Evolutionary conservation across 164 flowering plant species (phyloP), one percentile per base, ranked within the genome.

Genomic region (Vitis amurensis): DNA sequence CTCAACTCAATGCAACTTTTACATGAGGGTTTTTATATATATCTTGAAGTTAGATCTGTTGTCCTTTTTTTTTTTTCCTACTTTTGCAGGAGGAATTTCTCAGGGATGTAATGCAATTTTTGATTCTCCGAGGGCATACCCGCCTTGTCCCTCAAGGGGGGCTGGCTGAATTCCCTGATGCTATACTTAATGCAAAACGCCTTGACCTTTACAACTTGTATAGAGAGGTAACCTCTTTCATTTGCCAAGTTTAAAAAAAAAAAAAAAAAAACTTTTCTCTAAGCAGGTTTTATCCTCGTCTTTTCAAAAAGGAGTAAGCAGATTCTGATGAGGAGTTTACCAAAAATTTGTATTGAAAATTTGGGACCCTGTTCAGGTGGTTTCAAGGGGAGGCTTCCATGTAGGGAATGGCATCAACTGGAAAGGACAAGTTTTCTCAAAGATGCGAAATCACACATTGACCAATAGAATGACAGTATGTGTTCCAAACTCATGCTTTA

Each of bases 361-460:
- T 23, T 1, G 44, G 44, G 7, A 0, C 7, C 44, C 7, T 37
- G 44, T 64, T 60, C 74, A 96, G 99, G 99, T 96, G 63, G 99
- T 93, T 71, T 89, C 99, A 55, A 87, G 99, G 74, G 99, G 99
- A 61, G 99, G 99, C 52, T 96, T 96, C 79, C 96, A 93, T 76
- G 99, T 96, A 64, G 99, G 99, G 47, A 96, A 96, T 74, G 99
- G 99, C 81, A 96, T 96, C 76, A 96, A 96, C 69, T 96, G 99
- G 99, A 96, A 96, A 83, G 99, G 99, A 44, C 99, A 96, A 74
- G 94, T 96, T 76, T 96, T 96, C 85, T 96, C 98, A 3, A 96
- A 93, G 89, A 96, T 96, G 99, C 91, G 97, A n/a, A 96, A 96
- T 75, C 91, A 93, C 77, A 96, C 99, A 8, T 73, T 88, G 69